A percentile compares a stretch with the other conserved stretches of the same genome.
Evolutionary conservation across 352 stramenopile species (phyloP).

Genomic region (Phytophthora tentaculata): DNA sequence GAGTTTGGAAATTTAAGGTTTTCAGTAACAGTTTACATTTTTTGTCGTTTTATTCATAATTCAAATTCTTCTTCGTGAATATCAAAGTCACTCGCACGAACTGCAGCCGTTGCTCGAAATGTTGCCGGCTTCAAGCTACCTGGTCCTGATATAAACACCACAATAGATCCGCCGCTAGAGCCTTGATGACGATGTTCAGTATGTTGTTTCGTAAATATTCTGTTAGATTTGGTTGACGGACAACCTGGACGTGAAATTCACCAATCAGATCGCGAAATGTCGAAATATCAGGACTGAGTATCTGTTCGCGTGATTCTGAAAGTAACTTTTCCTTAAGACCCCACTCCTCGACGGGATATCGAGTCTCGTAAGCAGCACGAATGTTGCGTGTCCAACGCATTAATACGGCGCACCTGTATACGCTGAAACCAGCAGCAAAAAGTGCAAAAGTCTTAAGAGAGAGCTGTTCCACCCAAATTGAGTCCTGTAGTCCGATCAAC

Average conservation of each 20-base stretch:
- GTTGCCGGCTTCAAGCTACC: conserved; percentile 33
- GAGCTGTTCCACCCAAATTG: conserved; percentile 21
- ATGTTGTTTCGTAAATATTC: conserved; percentile 15
- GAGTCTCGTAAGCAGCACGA: not conserved
- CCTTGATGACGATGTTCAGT: conserved; percentile 2
- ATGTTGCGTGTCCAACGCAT: conserved; percentile 6
- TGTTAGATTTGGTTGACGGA: conserved; percentile 18
- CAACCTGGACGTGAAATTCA: conserved; percentile 11
- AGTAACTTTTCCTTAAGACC: conserved; percentile 16
- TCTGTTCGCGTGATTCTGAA: not conserved
- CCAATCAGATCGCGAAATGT: conserved; percentile 26
- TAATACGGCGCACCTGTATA: conserved; percentile 1
- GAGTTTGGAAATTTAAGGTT: conserved; percentile 2
- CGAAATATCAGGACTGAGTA: conserved; percentile 2
- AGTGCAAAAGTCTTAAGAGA: conserved; percentile 11
- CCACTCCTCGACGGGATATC: conserved; percentile 4
- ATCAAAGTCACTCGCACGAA: conserved; percentile 27
- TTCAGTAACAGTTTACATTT: not conserved
- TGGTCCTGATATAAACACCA: conserved; percentile 46
- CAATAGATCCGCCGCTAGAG: conserved; percentile 17
- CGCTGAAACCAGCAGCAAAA: conserved; percentile 14
- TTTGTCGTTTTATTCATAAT: conserved; percentile 19
- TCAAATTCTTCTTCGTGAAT: conserved; percentile 41
- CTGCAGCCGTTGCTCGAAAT: conserved; percentile 8
- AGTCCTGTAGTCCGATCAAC: conserved; percentile 19